These are phyloP conservation scores for Ilex asprella DNA, from an alignment of 257 asterid genomes.

Conservation along the genomic window DNA sequence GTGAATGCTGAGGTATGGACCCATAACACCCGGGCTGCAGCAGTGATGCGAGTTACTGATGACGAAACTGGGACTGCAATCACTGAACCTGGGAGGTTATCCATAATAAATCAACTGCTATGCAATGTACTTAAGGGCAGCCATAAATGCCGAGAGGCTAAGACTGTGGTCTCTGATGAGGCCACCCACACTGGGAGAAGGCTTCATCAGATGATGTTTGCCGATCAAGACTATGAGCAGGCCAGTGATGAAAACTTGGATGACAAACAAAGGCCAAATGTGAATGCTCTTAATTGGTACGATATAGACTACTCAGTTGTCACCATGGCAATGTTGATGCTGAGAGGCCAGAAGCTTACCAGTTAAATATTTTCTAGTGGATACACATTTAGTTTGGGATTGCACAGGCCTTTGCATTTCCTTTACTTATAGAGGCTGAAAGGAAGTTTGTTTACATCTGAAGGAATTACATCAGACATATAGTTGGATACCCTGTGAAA, in stretches of 20 bases:
- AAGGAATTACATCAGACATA: constrained; percentile 69
- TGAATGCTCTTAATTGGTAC: not conserved
- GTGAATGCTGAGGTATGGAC: constrained; percentile 1
- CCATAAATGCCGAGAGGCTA: not conserved
- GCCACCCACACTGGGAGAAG: not conserved
- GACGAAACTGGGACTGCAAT: not conserved
- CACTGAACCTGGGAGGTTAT: not conserved
- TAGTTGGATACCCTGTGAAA: constrained; percentile 53
- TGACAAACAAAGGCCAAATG: not conserved
- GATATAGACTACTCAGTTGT: constrained; percentile 39
- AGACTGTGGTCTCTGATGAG: not conserved
- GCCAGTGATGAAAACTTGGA: not conserved
- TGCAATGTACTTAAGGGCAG: not conserved
- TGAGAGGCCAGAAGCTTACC: constrained; percentile 51
- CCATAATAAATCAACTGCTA: not conserved
- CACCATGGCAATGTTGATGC: constrained; percentile 52
- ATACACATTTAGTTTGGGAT: too few species aligned
- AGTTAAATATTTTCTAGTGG: constrained; percentile 16
- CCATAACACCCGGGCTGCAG: not conserved
- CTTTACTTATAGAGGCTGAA: not conserved
- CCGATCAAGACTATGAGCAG: not conserved
- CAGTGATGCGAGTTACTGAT: not conserved
- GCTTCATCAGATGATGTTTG: constrained; percentile 1
- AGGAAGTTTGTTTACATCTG: not conserved
- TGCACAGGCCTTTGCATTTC: not conserved